phyloP scores from a whole-genome alignment of 2,329 filamentous ascomycete genomes.

The Sordariomycetes sp. region DNA sequence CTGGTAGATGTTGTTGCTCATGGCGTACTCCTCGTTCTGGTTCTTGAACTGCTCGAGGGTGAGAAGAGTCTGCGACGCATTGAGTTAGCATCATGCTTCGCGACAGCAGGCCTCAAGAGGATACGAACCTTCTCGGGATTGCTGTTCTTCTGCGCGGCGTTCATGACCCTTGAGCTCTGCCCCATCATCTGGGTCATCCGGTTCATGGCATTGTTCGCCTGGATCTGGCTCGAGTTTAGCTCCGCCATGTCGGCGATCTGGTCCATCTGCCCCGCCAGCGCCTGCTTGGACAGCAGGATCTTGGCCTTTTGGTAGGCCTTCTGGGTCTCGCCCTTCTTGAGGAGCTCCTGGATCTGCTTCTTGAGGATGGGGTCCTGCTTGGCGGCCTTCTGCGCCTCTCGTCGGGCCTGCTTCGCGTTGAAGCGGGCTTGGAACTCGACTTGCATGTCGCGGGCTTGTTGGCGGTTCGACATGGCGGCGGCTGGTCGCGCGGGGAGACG shows the following conservation, averaged over 20 bases:
- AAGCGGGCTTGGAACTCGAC: conserved; percentile 56
- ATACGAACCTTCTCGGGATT: conserved; percentile 44
- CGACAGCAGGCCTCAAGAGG: not conserved
- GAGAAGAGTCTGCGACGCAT: conserved; percentile 40
- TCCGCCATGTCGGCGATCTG: conserved; percentile 57
- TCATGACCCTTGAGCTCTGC: conserved; percentile 49
- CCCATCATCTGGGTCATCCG: conserved; percentile 57
- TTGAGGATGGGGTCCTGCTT: conserved; percentile 52
- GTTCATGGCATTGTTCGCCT: conserved; percentile 57
- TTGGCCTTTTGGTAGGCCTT: conserved; percentile 56
- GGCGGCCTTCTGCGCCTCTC: conserved; percentile 50
- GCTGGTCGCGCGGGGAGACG: too few relatives aligned
- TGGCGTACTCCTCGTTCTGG: conserved; percentile 56
- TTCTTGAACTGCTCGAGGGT: conserved; percentile 53
- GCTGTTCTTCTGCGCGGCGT: conserved; percentile 45
- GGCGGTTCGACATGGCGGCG: conserved; percentile 46
- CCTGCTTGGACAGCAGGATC: conserved; percentile 52
- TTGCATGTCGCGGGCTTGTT: conserved; percentile 51
- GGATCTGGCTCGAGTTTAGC: conserved; percentile 50
- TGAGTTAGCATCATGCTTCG: not conserved
- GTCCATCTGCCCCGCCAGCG: conserved; percentile 54
- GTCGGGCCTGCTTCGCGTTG: conserved; percentile 53
- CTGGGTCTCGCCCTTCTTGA: conserved; percentile 54
- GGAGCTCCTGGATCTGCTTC: conserved; percentile 54
- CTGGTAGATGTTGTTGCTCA: conserved; percentile 69